Evolutionary conservation across 768 basidiomycete genomes (phyloP).

Genomic region (Psilocybe subaeruginosa): DNA sequence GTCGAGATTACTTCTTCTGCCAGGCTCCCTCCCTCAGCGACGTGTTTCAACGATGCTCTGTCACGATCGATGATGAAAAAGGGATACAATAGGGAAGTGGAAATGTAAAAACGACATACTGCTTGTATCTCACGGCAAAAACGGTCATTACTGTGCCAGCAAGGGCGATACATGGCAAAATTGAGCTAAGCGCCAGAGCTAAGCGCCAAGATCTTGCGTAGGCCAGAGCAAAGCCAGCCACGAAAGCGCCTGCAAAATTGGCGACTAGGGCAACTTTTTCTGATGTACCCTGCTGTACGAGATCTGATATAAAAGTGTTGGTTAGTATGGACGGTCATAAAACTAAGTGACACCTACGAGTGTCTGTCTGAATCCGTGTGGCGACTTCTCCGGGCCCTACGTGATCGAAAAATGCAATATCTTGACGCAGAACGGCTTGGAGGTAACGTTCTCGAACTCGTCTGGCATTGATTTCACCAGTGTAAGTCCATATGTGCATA

Average conservation of each 20-base stretch:
- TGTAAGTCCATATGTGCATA: conserved; percentile 70
- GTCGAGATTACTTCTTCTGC: conserved; percentile 93
- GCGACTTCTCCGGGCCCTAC: conserved; percentile 92
- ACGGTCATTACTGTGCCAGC: conserved; percentile 66
- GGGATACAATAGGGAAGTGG: neutral
- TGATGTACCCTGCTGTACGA: conserved; percentile 87
- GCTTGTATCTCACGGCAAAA: conserved; percentile 59
- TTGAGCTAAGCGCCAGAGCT: conserved; percentile 77
- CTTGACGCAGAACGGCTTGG: conserved; percentile 76
- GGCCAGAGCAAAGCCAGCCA: conserved; percentile 77
- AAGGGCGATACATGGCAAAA: conserved; percentile 79
- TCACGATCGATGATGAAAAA: no score
- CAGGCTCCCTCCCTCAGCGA: conserved; percentile 79
- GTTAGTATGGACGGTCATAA: neutral
- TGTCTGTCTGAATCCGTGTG: conserved; percentile 87
- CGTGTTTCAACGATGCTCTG: conserved; percentile 55
- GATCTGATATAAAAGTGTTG: conserved; percentile 43
- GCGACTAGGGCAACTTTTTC: conserved; percentile 80
- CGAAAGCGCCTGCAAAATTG: conserved; percentile 67
- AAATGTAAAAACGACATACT: conserved; percentile 42
- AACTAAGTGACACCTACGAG: conserved; percentile 50
- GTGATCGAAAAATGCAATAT: conserved; percentile 86
- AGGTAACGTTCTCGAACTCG: conserved; percentile 87
- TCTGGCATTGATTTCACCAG: conserved; percentile 79
- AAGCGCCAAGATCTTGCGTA: conserved; percentile 75